Conservation (phyloP, 1,284 basidiomycete species). For the Cronartium ribicola region DNA sequence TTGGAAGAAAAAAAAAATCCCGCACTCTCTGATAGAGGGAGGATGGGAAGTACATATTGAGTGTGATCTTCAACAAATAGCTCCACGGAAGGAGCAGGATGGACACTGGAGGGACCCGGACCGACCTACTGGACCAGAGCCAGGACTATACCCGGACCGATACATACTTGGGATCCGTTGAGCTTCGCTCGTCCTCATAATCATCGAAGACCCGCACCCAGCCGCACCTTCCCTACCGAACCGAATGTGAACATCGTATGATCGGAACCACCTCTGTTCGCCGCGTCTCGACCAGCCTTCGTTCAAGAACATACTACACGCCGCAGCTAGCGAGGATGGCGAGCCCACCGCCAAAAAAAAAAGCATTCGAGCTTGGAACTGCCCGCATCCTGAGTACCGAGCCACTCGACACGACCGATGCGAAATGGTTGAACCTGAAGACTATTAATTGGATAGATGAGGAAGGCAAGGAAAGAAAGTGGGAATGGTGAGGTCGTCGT, state of each 20-base stretch:
- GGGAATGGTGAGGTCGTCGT: conserved; percentile 48
- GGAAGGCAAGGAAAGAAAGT: conserved; percentile 48
- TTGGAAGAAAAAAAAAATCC: no score
- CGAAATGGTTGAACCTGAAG: conserved; percentile 50
- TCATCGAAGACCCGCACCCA: no score
- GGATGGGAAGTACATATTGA: no score
- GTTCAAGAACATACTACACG: neutral
- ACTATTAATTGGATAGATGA: conserved; percentile 50
- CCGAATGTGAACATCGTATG: neutral
- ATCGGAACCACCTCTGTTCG: neutral
- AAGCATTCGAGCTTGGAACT: conserved; percentile 1
- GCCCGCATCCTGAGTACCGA: conserved; percentile 44
- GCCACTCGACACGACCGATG: conserved; percentile 46
- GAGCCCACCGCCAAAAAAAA: neutral
- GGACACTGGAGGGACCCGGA: no score
- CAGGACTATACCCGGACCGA: no score
- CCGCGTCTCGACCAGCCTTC: neutral
- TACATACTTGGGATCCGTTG: no score
- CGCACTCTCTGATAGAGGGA: no score
- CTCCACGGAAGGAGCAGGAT: no score
- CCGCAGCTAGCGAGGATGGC: neutral
- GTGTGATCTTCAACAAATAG: no score
- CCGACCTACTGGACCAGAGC: no score
- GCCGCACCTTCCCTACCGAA: no score
- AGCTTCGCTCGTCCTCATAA: no score